Evolutionary conservation across 2,329 filamentous ascomycete species (phyloP).

Genomic region (Intubia oerlemansii): DNA sequence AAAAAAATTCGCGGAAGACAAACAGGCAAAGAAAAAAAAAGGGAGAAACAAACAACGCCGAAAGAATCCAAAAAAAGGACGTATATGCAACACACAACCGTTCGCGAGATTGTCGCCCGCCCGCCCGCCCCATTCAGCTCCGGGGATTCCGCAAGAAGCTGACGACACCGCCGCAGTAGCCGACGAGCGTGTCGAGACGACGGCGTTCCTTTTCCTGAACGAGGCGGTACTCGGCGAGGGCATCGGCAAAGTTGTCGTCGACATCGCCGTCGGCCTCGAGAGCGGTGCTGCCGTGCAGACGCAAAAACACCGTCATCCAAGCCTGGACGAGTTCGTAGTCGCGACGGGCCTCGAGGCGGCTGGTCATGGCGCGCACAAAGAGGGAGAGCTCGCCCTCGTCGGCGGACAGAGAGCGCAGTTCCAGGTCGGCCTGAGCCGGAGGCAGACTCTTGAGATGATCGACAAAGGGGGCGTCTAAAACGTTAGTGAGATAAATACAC

Average conservation of each 20-base stretch:
- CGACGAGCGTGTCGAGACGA: slow-evolving; percentile 55
- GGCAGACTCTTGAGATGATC: slow-evolving; percentile 60
- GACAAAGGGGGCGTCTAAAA: slow-evolving; percentile 37
- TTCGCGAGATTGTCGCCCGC: too few relatives aligned
- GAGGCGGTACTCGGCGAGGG: slow-evolving; percentile 46
- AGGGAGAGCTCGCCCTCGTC: slow-evolving; percentile 46
- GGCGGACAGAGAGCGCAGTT: slow-evolving; percentile 53
- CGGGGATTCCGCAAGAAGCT: slow-evolving; percentile 51
- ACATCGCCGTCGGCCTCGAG: slow-evolving; percentile 10
- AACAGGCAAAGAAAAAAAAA: not conserved
- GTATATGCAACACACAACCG: not conserved
- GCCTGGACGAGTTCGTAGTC: slow-evolving; percentile 92
- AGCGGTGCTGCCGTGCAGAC: slow-evolving; percentile 34
- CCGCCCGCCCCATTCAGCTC: slow-evolving; percentile 22
- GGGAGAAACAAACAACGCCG: not conserved
- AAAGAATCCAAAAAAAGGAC: not conserved
- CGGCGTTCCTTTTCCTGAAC: slow-evolving; percentile 51
- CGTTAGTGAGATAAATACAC: not conserved
- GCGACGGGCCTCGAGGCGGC: slow-evolving; percentile 40
- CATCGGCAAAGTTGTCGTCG: slow-evolving; percentile 10
- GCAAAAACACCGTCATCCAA: slow-evolving; percentile 91
- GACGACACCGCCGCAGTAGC: slow-evolving; percentile 74
- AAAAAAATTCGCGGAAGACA: too few relatives aligned
- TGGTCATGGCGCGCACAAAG: slow-evolving; percentile 67
- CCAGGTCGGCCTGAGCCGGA: slow-evolving; percentile 72